A percentile compares a stretch with the other conserved stretches of the same genome.
phyloP scores from a whole-genome alignment of 2,329 filamentous ascomycete genomes.

The Cladosporium sp. region DNA sequence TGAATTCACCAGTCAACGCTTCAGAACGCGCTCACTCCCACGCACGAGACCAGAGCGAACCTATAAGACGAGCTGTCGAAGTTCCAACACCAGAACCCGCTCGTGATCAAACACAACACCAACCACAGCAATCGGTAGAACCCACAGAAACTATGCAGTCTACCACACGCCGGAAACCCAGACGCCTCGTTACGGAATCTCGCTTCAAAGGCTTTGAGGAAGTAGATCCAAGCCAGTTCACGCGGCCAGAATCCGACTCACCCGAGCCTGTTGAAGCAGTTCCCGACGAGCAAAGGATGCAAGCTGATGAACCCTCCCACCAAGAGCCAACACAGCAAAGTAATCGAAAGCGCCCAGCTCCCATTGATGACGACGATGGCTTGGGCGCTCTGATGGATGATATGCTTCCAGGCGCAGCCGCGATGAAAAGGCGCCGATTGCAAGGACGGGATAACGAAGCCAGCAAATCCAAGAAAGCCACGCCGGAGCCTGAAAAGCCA shows the following conservation, averaged over 20 bases:
- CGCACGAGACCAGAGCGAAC: background rate
- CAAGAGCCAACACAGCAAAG: constrained; percentile 15
- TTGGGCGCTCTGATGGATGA: constrained; percentile 57
- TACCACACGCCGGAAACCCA: constrained; percentile 16
- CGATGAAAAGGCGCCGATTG: constrained; percentile 63
- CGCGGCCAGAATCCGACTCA: constrained; percentile 19
- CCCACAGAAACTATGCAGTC: background rate
- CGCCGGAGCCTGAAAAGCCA: constrained; percentile 28
- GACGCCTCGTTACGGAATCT: constrained; percentile 34
- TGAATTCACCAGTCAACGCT: constrained; percentile 1
- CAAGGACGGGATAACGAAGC: constrained; percentile 53
- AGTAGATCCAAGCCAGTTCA: constrained; percentile 31
- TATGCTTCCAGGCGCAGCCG: constrained; percentile 70
- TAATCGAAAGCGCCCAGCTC: constrained; percentile 27
- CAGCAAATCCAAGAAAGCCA: constrained; percentile 43
- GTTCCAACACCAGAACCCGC: background rate
- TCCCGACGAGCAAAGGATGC: constrained; percentile 1
- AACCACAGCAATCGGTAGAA: background rate
- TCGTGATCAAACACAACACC: background rate
- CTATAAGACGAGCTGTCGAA: constrained; percentile 1
- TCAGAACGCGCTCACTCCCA: background rate
- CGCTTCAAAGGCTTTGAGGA: constrained; percentile 56
- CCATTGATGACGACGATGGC: constrained; percentile 18
- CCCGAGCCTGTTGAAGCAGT: constrained; percentile 13
- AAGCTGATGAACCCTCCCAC: constrained; percentile 14